These are phyloP conservation scores for Aphanomyces stellatus DNA, from an alignment of 352 stramenopile genomes.

Conservation along the genomic window DNA sequence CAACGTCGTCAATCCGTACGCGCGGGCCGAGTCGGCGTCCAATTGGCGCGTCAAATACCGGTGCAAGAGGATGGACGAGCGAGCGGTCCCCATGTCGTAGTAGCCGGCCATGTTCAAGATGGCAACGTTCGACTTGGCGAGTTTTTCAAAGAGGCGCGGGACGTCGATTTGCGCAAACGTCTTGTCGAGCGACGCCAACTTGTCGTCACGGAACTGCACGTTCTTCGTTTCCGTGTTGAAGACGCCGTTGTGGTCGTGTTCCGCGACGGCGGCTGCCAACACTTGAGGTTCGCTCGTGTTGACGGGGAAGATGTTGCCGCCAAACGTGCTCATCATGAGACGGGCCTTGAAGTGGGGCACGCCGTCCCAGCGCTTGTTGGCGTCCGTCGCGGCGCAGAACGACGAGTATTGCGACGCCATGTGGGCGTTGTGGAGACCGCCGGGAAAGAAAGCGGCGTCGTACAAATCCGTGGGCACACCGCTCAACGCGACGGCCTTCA, in stretches of 20 bases:
- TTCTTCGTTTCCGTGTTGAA: conserved; percentile 37
- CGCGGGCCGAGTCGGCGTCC: conserved; percentile 43
- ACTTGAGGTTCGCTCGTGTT: conserved; percentile 46
- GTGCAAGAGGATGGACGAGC: conserved; percentile 64
- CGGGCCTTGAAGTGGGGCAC: conserved; percentile 69
- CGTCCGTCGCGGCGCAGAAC: conserved; percentile 69
- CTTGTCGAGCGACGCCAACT: conserved; percentile 31
- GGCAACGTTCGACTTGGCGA: conserved; percentile 59
- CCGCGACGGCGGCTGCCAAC: conserved; percentile 46
- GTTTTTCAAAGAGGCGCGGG: conserved; percentile 42
- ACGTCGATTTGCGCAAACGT: conserved; percentile 43
- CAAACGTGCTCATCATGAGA: conserved; percentile 81
- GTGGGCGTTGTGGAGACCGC: conserved; percentile 68
- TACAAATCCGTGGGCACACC: conserved; percentile 62
- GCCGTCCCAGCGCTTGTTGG: conserved; percentile 57
- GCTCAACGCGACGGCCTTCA: conserved; percentile 69
- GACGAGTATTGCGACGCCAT: conserved; percentile 48
- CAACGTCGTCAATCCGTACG: conserved; percentile 37
- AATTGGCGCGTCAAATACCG: conserved; percentile 75
- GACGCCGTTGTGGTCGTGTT: conserved; percentile 58
- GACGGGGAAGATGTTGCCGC: conserved; percentile 73
- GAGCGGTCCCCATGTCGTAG: conserved; percentile 68
- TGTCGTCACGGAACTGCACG: conserved; percentile 55
- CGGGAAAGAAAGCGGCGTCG: conserved; percentile 59
- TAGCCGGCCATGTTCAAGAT: conserved; percentile 62